Evolutionary conservation across 345 rosid genomes (phyloP).

Genomic region (Trapa bicornis): DNA sequence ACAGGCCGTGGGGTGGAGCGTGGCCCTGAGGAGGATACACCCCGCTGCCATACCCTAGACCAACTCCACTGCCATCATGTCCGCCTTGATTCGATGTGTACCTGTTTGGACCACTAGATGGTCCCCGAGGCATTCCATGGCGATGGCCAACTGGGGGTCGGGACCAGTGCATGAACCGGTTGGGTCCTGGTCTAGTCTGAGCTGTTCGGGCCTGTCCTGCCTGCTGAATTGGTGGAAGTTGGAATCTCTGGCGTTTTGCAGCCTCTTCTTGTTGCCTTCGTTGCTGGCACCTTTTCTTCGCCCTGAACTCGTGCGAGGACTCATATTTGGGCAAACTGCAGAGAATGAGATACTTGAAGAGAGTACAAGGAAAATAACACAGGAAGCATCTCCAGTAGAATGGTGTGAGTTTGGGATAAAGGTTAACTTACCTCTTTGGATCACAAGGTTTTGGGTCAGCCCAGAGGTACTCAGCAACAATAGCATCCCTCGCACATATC

Average conservation of each 20-base stretch:
- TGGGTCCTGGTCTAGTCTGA: constrained; percentile 39
- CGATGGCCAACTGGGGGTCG: constrained; percentile 71
- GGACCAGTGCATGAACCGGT: constrained; percentile 41
- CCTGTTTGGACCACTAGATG: constrained; percentile 62
- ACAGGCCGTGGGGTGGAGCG: constrained; percentile 58
- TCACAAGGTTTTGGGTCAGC: constrained; percentile 90
- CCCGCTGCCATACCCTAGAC: constrained; percentile 60
- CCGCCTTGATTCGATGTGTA: constrained; percentile 43
- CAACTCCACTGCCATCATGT: constrained; percentile 50
- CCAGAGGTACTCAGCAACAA: constrained; percentile 98
- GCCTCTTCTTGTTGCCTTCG: constrained; percentile 79
- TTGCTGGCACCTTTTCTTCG: constrained; percentile 91
- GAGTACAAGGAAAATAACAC: not conserved
- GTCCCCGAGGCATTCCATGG: constrained; percentile 65
- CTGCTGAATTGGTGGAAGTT: constrained; percentile 78
- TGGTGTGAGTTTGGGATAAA: not conserved
- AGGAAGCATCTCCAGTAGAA: not conserved
- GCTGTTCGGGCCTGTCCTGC: constrained; percentile 60
- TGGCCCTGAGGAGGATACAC: constrained; percentile 78
- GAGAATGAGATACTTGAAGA: not conserved
- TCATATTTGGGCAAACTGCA: constrained; percentile 79
- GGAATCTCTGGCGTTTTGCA: constrained; percentile 78
- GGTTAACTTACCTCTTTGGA: constrained; percentile 54
- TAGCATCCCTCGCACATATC: constrained; percentile 88
- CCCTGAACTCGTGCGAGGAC: constrained; percentile 91